Evolutionary conservation across 805 yeast species (phyloP), one percentile per base, ranked within the genome.

Genomic region (Candida yuanshanica): DNA sequence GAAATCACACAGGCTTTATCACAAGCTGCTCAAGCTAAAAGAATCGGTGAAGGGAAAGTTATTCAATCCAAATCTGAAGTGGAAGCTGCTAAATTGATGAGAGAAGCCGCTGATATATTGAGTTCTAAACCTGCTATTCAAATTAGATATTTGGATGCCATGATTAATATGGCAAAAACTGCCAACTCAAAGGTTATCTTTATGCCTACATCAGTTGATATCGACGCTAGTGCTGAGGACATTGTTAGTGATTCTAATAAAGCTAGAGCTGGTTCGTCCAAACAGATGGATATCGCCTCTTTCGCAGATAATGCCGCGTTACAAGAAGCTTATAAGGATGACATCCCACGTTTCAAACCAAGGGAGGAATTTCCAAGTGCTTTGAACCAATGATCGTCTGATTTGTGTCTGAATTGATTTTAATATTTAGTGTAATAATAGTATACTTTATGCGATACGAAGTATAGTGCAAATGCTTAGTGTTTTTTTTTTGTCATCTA

Each of bases 61-160:
- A 81, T 81, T 55, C 77, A 79, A 46, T 87, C 87, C 26, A 75
- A 73, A 59, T 86, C 87, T 16, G 89, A 81, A 64, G 87, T 81
- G 39, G 89, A 81, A 60, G 68, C 78, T 55, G 86, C 88, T 39
- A 80, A 80, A 59, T 70, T 80, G 49, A 81, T 81, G 87, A 74
- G 89, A 65, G 78, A 79, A 60, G 87, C 88, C 22, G 86, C 88
- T 39, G 87, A 81, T 60, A 79, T 81, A 44, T 71, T 81, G 54
- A 82, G 83, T 35, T 77, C 84, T 31, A 79, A 80, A 50, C 77
- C 87, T 12, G 89, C 88, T 22, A 79, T 81, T 84, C 88, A 81
- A 65, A 81, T 81, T 58, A 67, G 89, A 60, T 81, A 81, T 56
- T 69, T 81, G 61, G 89, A 81, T 52, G 88, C 88, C n/a, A 77